phyloP scores from a whole-genome alignment of 2,329 filamentous ascomycete species.

The Xylaria sp. region DNA sequence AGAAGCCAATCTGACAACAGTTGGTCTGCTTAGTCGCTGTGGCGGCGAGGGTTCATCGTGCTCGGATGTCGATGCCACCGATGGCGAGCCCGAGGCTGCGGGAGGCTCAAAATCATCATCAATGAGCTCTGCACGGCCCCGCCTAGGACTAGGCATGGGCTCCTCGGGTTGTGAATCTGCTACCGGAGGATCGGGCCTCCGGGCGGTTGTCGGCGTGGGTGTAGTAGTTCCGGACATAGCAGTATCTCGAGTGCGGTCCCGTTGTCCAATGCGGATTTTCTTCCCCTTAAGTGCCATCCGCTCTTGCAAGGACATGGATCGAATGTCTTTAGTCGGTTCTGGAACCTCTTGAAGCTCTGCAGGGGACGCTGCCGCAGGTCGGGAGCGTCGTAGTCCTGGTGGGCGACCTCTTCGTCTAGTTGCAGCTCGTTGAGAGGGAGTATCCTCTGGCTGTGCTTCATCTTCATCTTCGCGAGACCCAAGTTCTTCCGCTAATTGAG shows the following conservation, averaged over 20 bases:
- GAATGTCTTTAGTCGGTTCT: constrained; percentile 41
- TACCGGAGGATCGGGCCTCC: constrained; percentile 11
- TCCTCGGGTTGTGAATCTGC: constrained; percentile 24
- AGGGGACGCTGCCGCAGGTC: constrained; percentile 28
- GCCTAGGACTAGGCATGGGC: constrained; percentile 24
- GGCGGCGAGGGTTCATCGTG: constrained; percentile 21
- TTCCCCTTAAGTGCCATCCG: constrained; percentile 66
- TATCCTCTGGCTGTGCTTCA: constrained; percentile 22
- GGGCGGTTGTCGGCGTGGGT: constrained; percentile 27
- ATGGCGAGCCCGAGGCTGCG: constrained; percentile 36
- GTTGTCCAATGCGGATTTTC: constrained; percentile 61
- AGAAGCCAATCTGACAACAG: constrained; percentile 41
- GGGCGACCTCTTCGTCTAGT: constrained; percentile 53
- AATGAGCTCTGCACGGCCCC: constrained; percentile 40
- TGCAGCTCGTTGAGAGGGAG: constrained; percentile 29
- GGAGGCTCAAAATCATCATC: constrained; percentile 44
- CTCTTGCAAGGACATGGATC: constrained; percentile 67
- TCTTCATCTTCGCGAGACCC: constrained; percentile 34
- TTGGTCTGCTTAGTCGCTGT: constrained; percentile 37
- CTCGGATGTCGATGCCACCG: constrained; percentile 37
- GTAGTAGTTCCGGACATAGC: constrained; percentile 23
- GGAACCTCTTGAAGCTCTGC: constrained; percentile 29
- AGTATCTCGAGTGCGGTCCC: constrained; percentile 25
- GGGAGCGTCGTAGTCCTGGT: constrained; percentile 39
- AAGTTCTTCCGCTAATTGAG: constrained; percentile 51